Base-by-base conservation (phyloP, 768 basidiomycete genomes). In the Floccularia luteovirens region DNA sequence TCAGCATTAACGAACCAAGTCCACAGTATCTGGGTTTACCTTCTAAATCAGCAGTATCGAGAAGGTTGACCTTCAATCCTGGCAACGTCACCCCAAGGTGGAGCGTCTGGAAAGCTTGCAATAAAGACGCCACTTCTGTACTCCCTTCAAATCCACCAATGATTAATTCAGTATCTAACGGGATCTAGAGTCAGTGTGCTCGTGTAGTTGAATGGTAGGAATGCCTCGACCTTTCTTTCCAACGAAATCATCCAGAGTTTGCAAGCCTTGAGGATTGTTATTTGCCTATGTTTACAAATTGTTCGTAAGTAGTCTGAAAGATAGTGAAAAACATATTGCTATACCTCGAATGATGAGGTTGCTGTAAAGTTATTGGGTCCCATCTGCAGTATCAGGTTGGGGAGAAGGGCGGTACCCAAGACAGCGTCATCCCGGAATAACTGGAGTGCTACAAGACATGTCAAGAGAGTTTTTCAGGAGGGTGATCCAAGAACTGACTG, bases 221-320 rank as follows among this genome's bases (percentile, higher is more conserved):
- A 34, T 17, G n/a, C 20, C 32, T 57, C 25, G 39, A 74, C 79
- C 74, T 48, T 68, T 73, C 36, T 75, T 70, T 11, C 75, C 71
- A 31, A 85, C 72, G 50, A 86, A 87, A 25, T 85, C 74, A 39
- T 76, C 70, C 23, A 88, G 63, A 1, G 82, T 83, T 47, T 79
- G 65, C 35, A 64, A 56, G 22, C 80, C 82, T 52, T 77, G 64
- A 0, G 74, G 70, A 42, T 62, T 79, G 22, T 61, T 62, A 53
- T 84, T 84, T 5, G 83, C 70, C 74, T 82, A 42, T 19, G 48
- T 19, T 21, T 11, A 21, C 23, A 23, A 13, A 41, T 49, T n/a
- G 49, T 46, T 34, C 34, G 36, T 20, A 39, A 28, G 22, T 14
- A 22, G 13, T 6, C 39, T 17, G 24, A 21, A n/a, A n/a, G 0